Evolutionary conservation across 2,329 filamentous ascomycete genomes (phyloP), one percentile per base, ranked within the genome.

Genomic region (Emmonsiellopsis sp.): DNA sequence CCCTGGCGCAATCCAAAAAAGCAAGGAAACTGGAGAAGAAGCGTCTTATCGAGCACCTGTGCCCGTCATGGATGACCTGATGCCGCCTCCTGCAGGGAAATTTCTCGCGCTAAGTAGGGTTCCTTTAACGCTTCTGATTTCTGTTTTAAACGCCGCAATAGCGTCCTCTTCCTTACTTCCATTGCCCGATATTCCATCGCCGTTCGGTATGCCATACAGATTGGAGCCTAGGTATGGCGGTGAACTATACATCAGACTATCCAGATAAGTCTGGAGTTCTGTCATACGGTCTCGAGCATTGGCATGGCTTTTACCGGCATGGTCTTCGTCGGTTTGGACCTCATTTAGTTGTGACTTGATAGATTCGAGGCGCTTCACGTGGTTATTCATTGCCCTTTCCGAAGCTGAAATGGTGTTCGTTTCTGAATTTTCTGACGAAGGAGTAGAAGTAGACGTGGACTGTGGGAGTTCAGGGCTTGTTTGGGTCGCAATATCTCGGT

Each of bases 111-210:
- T 83, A 57, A 85, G 64, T 53, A 85, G 70, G 2, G 82, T 80
- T 10, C 82, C 82, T 65, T 85, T 85, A 16, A 85, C 77, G 35
- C 79, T 76, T 53, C 81, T 69, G 51, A 85, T 84, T 59, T 85
- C 81, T 42, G 74, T 73, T 65, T 79, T 81, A 58, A 85, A 69
- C 37, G 73, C 71, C 11, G 79, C 73, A 53, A 83, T 76, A n/a
- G 78, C 79, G 61, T 83, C 80, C 30, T 79, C 75, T 59, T 78
- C 76, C 20, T 67, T 70, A 59, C 70, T 71, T 31, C 65, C 67
- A n/a, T 65, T 59, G 4, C 65, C 65, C 3, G 60, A 57, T 32
- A 63, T 54, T 11, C 57, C 54, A 9, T 51, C 51, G 44, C 20
- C 44, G 13, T 56, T 59, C 53, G 70, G 74, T 5, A 66, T 61